Evolutionary conservation across 2,329 filamentous ascomycete species (phyloP).

Genomic region (Fusarium sublunatum): DNA sequence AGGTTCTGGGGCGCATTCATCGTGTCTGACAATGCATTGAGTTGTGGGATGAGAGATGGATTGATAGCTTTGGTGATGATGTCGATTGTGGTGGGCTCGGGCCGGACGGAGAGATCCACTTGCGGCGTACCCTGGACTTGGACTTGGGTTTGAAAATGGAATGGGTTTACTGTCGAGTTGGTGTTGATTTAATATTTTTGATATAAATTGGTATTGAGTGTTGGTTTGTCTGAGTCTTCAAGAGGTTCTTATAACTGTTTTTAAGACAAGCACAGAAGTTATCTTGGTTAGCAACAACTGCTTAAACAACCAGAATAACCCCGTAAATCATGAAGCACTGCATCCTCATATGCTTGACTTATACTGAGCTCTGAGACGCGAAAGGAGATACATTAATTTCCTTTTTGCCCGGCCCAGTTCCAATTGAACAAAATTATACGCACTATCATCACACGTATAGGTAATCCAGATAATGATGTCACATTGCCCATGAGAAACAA

Average conservation of each 20-base stretch:
- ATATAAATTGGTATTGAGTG: not conserved
- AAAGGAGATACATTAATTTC: no score
- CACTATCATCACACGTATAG: no score
- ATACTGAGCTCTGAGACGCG: no score
- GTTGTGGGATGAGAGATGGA: slow-evolving; percentile 1
- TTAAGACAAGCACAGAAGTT: no score
- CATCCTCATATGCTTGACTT: no score
- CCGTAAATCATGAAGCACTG: no score
- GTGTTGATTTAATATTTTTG: not conserved
- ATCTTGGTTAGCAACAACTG: no score
- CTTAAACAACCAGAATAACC: no score
- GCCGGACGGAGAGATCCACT: slow-evolving; percentile 20
- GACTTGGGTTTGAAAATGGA: not conserved
- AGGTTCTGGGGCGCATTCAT: slow-evolving; percentile 48
- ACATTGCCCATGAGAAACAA: not conserved
- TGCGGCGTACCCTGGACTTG: not conserved
- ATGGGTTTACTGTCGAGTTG: not conserved
- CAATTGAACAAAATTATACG: no score
- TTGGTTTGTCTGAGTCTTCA: no score
- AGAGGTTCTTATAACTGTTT: no score
- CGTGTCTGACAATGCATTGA: slow-evolving; percentile 25
- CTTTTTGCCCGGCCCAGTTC: no score
- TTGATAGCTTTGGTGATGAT: slow-evolving; percentile 24
- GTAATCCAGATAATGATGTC: not conserved
- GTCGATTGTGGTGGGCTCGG: slow-evolving; percentile 29